These are phyloP conservation scores for Triticum dicoccoides DNA, from an alignment of 176 grass and related monocot species.

Conservation along the genomic window DNA sequence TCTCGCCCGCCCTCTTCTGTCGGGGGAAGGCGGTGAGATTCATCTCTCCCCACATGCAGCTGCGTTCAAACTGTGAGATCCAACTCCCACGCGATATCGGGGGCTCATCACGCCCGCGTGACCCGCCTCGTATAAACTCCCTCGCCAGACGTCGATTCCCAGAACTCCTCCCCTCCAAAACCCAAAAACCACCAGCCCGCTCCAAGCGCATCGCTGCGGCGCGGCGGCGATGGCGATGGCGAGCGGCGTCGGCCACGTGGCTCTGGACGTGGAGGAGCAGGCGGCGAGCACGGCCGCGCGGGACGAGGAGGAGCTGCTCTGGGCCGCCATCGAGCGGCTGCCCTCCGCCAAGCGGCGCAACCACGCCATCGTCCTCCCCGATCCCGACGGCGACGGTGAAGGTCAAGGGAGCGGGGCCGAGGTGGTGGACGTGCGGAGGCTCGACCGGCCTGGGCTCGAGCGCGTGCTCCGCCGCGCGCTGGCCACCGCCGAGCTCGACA, in stretches of 20 bases:
- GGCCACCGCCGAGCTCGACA: conserved; percentile 57
- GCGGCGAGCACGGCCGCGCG: background rate
- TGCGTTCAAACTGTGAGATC: background rate
- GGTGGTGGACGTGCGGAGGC: conserved; percentile 52
- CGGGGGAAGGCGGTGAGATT: too few relatives aligned
- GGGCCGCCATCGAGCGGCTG: conserved; percentile 57
- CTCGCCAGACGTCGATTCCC: too few relatives aligned
- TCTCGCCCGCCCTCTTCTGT: background rate
- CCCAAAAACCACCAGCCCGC: background rate
- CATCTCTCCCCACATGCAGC: too few relatives aligned
- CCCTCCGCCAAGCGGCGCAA: conserved; percentile 42
- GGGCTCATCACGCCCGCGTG: background rate
- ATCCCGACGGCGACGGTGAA: background rate
- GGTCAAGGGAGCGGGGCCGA: background rate
- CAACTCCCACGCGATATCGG: background rate
- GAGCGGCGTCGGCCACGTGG: conserved; percentile 31
- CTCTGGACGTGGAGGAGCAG: conserved; percentile 34
- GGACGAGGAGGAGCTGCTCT: conserved; percentile 56
- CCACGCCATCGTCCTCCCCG: conserved; percentile 45
- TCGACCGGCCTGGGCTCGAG: conserved; percentile 35
- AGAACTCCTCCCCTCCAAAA: background rate
- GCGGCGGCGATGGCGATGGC: conserved; percentile 5
- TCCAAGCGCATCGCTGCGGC: background rate
- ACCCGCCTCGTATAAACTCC: background rate
- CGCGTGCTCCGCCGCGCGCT: conserved; percentile 55